phyloP scores from a whole-genome alignment of 2,329 filamentous ascomycete species.

The Diaporthe sp. region DNA sequence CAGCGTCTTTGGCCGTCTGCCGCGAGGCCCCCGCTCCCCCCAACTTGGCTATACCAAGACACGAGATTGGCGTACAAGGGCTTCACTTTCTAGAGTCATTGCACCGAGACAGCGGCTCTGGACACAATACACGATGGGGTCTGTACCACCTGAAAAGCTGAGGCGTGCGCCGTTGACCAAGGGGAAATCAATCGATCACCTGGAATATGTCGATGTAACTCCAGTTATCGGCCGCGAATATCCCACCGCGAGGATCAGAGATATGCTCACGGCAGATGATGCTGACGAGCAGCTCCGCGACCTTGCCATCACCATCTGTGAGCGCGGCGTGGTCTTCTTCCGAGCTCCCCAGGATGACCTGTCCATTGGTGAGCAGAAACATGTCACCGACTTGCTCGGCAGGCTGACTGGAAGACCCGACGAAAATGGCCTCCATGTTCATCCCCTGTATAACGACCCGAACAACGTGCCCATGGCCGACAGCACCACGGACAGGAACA shows the following conservation, averaged over 20 bases:
- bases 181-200: constrained; percentile 38
- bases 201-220: constrained; percentile 45
- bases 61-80: background rate
- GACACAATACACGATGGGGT: background rate
- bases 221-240: constrained; percentile 48
- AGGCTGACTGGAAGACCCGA: constrained; percentile 45
- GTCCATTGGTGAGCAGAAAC: constrained; percentile 45
- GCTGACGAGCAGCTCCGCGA: constrained; percentile 46
- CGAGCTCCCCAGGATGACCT: constrained; percentile 45
- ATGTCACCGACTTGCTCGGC: constrained; percentile 45
- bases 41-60: background rate
- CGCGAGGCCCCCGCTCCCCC: background rate
- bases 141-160: background rate
- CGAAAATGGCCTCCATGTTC: constrained; percentile 45
- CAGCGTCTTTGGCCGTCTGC: background rate
- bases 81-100: background rate
- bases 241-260: constrained; percentile 35
- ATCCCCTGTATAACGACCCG: constrained; percentile 48
- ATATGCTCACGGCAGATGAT: constrained; percentile 44
- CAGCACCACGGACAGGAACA: constrained; percentile 48
- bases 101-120: background rate
- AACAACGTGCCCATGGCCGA: constrained; percentile 50
- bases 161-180: background rate
- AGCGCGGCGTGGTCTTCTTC: constrained; percentile 47
- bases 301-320: constrained; percentile 48